phyloP scores from a whole-genome alignment of 805 yeast genomes.

The Cyberlindnera sargentensis region DNA sequence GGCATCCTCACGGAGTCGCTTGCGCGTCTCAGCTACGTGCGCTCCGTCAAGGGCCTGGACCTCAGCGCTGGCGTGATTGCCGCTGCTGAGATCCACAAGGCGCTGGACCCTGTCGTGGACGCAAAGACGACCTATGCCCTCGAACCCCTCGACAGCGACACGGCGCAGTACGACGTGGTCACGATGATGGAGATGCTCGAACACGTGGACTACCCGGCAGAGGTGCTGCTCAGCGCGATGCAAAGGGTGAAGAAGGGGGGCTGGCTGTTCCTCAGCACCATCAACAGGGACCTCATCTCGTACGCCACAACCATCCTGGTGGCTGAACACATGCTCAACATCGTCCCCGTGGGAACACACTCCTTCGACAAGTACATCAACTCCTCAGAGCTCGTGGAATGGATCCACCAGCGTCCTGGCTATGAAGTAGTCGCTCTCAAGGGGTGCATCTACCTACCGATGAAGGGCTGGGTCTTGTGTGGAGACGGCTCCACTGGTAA shows the following conservation, averaged over 20 bases:
- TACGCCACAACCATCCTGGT: constrained; percentile 90
- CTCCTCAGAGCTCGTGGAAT: constrained; percentile 59
- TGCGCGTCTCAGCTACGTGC: constrained; percentile 64
- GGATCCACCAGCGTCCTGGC: constrained; percentile 44
- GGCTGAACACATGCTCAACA: constrained; percentile 72
- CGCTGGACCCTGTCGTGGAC: constrained; percentile 55
- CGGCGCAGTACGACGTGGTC: constrained; percentile 60
- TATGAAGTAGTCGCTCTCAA: constrained; percentile 58
- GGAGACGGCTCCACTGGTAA: constrained; percentile 60
- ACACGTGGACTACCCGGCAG: constrained; percentile 83
- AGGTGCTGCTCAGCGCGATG: constrained; percentile 63
- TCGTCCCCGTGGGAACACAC: constrained; percentile 94
- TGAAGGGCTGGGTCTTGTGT: constrained; percentile 78
- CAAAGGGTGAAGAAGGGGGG: constrained; percentile 58
- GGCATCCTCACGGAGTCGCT: constrained; percentile 85
- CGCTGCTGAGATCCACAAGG: constrained; percentile 68
- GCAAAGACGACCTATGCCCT: constrained; percentile 54
- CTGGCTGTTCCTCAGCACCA: constrained; percentile 86
- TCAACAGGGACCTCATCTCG: constrained; percentile 78
- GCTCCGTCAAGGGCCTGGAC: constrained; percentile 74
- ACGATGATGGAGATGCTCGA: constrained; percentile 94
- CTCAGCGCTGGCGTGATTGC: constrained; percentile 74
- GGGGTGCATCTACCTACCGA: constrained; percentile 82
- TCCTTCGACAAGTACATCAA: constrained; percentile 80
- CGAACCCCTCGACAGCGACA: constrained; percentile 51